Conservation (phyloP, 192 early-diverging fungal species). For the Coemansia sp. region DNA sequence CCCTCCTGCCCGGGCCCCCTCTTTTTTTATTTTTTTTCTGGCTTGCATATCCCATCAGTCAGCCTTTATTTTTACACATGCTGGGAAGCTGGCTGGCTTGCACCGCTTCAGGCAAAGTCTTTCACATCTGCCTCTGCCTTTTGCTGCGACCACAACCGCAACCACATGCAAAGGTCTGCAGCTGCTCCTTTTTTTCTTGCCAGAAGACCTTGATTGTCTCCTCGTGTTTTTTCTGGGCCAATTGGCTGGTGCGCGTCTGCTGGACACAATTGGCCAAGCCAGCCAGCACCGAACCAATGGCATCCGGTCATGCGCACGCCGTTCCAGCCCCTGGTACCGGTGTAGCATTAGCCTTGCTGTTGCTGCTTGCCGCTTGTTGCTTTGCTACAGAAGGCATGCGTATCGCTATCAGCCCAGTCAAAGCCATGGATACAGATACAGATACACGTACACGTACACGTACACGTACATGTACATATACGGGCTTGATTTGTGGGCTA, state of each 20-base stretch:
- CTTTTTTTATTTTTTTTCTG: background rate
- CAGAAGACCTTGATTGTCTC: background rate
- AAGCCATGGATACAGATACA: too few relatives aligned
- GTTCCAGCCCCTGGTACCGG: background rate
- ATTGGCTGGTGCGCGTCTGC: conserved; percentile 1
- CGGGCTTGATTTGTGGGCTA: too few relatives aligned
- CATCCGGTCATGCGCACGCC: background rate
- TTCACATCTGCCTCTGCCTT: background rate
- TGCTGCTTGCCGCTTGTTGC: too few relatives aligned
- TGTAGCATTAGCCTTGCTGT: background rate
- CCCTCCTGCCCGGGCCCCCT: background rate
- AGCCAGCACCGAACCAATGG: conserved; percentile 1
- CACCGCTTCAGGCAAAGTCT: too few relatives aligned
- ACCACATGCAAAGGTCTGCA: background rate
- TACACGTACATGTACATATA: too few relatives aligned
- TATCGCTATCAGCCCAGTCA: too few relatives aligned
- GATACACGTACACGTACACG: too few relatives aligned
- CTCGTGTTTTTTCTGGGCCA: background rate
- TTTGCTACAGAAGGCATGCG: background rate
- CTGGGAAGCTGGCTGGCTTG: background rate
- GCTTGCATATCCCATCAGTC: background rate
- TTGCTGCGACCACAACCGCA: background rate
- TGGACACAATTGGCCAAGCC: background rate
- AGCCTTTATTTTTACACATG: background rate
- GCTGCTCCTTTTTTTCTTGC: background rate